Evolutionary conservation across 805 yeast genomes (phyloP).

Genomic region (Blastobotrys peoriensis): DNA sequence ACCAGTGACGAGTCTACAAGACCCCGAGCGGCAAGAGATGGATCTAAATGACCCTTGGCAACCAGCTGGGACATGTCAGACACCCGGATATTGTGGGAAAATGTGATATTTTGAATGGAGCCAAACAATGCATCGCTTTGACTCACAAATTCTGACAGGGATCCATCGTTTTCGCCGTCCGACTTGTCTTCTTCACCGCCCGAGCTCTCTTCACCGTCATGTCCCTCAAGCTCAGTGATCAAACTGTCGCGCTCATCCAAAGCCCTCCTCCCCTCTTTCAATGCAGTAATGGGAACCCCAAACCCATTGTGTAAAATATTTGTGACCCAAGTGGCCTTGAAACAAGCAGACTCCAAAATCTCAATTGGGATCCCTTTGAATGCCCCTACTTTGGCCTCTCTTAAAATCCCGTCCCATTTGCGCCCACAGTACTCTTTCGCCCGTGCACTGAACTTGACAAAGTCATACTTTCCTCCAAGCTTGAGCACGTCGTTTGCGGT

Average conservation of each 20-base stretch:
- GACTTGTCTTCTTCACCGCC: constrained; percentile 9
- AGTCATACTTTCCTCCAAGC: constrained; percentile 85
- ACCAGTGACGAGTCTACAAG: not conserved
- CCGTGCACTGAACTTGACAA: constrained; percentile 55
- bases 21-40: too few relatives aligned
- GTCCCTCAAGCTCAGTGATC: constrained; percentile 17
- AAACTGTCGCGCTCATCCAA: constrained; percentile 4
- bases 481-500: constrained; percentile 88
- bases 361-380: constrained; percentile 54
- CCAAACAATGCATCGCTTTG: too few relatives aligned
- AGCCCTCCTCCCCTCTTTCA: constrained; percentile 10
- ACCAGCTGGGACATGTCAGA: too few relatives aligned
- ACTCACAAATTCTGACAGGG: too few relatives aligned
- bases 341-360: constrained; percentile 70
- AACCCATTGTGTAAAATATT: constrained; percentile 90
- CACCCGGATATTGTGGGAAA: too few relatives aligned
- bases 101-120: too few relatives aligned
- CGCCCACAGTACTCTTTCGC: constrained; percentile 70
- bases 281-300: constrained; percentile 53
- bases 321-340: constrained; percentile 92
- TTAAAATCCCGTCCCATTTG: constrained; percentile 54
- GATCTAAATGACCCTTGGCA: not conserved
- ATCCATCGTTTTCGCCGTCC: constrained; percentile 26
- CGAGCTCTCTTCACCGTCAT: constrained; percentile 20
- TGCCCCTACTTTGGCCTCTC: constrained; percentile 46